Evolutionary conservation across 192 early-diverging fungal genomes (phyloP), one percentile per base, ranked within the genome.

Genomic region (Coemansia sp.): DNA sequence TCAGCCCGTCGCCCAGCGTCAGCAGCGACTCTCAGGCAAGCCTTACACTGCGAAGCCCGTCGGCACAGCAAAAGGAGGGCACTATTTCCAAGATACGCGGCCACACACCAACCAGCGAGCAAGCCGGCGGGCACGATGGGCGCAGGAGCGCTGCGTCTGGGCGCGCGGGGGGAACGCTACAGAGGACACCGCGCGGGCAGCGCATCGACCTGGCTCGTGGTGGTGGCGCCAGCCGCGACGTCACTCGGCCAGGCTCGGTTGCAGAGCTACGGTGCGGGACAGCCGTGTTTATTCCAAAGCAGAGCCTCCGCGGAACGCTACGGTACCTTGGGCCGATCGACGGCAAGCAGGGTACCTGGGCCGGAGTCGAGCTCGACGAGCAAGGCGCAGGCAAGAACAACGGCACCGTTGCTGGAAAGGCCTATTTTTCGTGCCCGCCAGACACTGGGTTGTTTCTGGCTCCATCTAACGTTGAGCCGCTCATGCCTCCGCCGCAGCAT

Each of bases 281-380:
- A 20, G 60, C 78, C n/a, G 83, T 89, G 10, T 56, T 72, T 41
- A 79, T 87, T 4, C 79, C 81, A 5, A 74, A 75, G 19, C 78
- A 81, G 57, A 62, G 54, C 0, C 40, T 84, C 14, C 54, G 71
- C 11, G 88, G 88, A 36, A 84, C 80, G 14, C 60, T 91, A 12
- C 77, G 74, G 19, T 91, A 77, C 48, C 43, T 91, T n/a, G 88
- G 88, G 11, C 76, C 82, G 1, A 78, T 83, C 26, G 72, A 83
- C 22, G 83, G 84, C 44, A 89, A 88, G 64, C 74, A 80, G 21
- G 88, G 87, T 2, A 76, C 67, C 4, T 91, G 86, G 86, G 88
- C 85, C 18, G 88, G 88, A 27, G 75, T 91, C 44, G 84, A 86
- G 53, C 60, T 91, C 5, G 85, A 91, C 37, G 78, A 79, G 27